Evolutionary conservation across 164 flowering plant genomes (phyloP), one percentile per base, ranked within the genome.

Genomic region (Euptelea pleiosperma): DNA sequence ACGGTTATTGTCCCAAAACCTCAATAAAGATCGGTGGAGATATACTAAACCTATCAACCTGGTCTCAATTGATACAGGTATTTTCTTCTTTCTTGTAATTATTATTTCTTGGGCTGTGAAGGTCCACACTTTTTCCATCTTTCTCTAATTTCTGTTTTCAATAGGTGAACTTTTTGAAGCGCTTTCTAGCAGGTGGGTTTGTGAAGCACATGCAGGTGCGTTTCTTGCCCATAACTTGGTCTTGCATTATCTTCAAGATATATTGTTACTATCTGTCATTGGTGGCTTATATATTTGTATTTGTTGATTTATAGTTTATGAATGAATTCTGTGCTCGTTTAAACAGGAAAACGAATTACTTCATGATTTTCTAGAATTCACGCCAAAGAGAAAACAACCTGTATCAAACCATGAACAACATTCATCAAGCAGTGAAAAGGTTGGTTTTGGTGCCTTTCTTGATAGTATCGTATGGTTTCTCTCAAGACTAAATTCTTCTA

Each of bases 191-290:
- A 30, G 86, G 86, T 45, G 96, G 91, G 28, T 87, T 87, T 72
- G 71, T 77, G 24, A 87, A 84, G 78, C 93, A 87, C 65, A 87
- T 87, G 91, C 93, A 79, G 89, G 95, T 87, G 63, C 5, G 66
- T 60, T 40, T 53, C 35, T 56, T 26, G 12, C 29, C 45, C 22
- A 22, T 10, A 4, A 44, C 30, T 57, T 57, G 18, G 10, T 36
- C 43, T 30, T 35, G 15, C 14, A 29, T 35, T n/a, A 28, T 21
- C 47, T 16, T n/a, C 4, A 29, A 28, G 10, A 4, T 35, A 19
- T 5, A 24, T 39, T 11, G 35, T 3, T 24, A 40, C 30, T 46
- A 9, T 14, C 56, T 9, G 28, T 50, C 18, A 8, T 34, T 53
- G 28, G 12, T 8, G 51, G 28, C 31, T 18, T 21, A 26, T 29